Conservation (phyloP, 257 asterid species). For the Handroanthus guayacan region DNA sequence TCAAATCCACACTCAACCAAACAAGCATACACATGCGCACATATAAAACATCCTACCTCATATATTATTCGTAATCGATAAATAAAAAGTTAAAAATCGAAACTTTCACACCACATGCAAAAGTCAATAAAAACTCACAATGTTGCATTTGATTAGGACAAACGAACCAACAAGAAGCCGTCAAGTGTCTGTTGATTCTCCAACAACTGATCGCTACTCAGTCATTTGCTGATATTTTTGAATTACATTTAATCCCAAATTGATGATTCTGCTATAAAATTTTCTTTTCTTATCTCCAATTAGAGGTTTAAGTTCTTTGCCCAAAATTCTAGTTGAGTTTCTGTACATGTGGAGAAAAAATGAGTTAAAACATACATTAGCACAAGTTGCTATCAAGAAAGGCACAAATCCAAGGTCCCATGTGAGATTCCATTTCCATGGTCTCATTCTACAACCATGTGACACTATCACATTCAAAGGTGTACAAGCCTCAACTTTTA, state of each 20-base stretch:
- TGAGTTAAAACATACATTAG: slow-evolving; percentile 6
- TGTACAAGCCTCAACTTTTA: slow-evolving; percentile 17
- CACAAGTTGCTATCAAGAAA: slow-evolving; percentile 27
- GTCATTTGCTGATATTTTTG: no score
- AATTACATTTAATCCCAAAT: background rate
- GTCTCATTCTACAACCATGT: slow-evolving; percentile 33
- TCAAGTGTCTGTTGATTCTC: no score
- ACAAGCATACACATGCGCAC: no score
- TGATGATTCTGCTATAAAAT: background rate
- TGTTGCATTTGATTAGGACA: no score
- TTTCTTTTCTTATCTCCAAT: background rate
- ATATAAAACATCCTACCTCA: no score
- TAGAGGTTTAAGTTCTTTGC: background rate
- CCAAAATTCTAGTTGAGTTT: background rate
- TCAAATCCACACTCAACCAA: no score
- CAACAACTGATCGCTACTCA: no score
- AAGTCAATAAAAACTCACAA: no score
- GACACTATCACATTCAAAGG: slow-evolving; percentile 33
- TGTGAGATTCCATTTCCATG: slow-evolving; percentile 44
- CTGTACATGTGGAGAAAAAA: slow-evolving; percentile 17
- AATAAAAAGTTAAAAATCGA: no score
- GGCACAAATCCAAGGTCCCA: slow-evolving; percentile 27
- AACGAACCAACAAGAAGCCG: no score
- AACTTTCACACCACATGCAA: no score
- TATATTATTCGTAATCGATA: no score